phyloP scores from a whole-genome alignment of 345 rosid species.

The Gossypium thurberi region DNA sequence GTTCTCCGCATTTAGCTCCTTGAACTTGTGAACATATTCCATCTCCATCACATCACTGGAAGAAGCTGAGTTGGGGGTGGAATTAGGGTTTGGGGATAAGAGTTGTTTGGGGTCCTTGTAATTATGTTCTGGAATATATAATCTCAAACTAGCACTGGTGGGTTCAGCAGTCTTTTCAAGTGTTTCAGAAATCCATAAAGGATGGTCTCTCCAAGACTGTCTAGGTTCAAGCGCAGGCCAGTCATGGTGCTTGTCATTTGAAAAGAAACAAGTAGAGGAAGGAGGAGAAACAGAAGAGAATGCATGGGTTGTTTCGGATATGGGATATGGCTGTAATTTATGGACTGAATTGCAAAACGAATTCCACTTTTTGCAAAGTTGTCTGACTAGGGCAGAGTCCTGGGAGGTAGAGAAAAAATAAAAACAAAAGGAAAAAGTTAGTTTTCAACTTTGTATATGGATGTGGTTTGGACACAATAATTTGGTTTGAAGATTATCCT shows the following conservation, averaged over 20 bases:
- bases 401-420: slow-evolving; percentile 16
- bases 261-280: slow-evolving; percentile 44
- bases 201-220: slow-evolving; percentile 29
- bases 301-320: slow-evolving; percentile 36
- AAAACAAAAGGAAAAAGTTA: slow-evolving; percentile 2
- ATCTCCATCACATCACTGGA: slow-evolving; percentile 64
- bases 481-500: background rate
- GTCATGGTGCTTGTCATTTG: slow-evolving; percentile 39
- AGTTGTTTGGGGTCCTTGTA: slow-evolving; percentile 20
- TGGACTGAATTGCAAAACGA: slow-evolving; percentile 42
- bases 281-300: slow-evolving; percentile 56
- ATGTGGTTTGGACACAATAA: background rate
- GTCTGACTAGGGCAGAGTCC: slow-evolving; percentile 42
- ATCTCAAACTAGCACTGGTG: slow-evolving; percentile 29
- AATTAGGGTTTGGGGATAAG: slow-evolving; percentile 34
- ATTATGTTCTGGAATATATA: slow-evolving; percentile 39
- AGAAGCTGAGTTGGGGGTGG: slow-evolving; percentile 56
- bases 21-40: slow-evolving; percentile 44
- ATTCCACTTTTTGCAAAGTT: slow-evolving; percentile 61
- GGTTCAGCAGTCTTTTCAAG: slow-evolving; percentile 13
- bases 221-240: slow-evolving; percentile 47
- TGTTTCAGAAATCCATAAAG: slow-evolving; percentile 28
- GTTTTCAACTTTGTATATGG: background rate
- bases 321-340: slow-evolving; percentile 14
- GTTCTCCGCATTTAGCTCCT: slow-evolving; percentile 51